Evolutionary conservation across 208 protist species (phyloP).

Genomic region (Leishmania martiniquensis): DNA sequence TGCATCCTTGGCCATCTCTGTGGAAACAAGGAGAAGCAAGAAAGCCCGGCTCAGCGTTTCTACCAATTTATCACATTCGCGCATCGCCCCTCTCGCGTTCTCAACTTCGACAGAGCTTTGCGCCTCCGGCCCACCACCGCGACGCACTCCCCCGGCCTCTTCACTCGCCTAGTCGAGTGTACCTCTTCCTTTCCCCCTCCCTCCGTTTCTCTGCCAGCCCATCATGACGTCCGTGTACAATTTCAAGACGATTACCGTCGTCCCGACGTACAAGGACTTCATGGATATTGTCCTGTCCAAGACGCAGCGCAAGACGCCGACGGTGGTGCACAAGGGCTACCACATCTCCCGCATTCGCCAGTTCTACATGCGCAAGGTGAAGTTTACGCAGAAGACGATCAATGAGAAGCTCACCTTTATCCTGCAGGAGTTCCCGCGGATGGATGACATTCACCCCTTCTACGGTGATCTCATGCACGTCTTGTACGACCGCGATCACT

Average conservation of each 20-base stretch:
- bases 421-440: conserved; percentile 96
- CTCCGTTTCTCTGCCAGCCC: not conserved
- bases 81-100: not conserved
- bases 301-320: conserved; percentile 99
- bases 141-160: not conserved
- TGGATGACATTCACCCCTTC: conserved; percentile 99
- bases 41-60: not conserved
- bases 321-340: conserved; percentile 99
- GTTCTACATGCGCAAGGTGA: conserved; percentile 99
- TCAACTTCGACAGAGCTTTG: not conserved
- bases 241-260: conserved; percentile 98
- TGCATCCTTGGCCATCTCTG: not conserved
- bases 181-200: not conserved
- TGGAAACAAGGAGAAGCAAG: too few species aligned
- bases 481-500: conserved; percentile 99
- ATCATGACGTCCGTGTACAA: conserved; percentile 96
- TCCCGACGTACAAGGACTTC: conserved; percentile 99
- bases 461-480: conserved; percentile 99
- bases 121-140: not conserved
- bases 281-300: conserved; percentile 99
- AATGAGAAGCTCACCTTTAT: conserved; percentile 98
- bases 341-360: conserved; percentile 98
- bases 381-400: conserved; percentile 98
- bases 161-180: not conserved
- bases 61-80: not conserved